Evolutionary conservation across 345 rosid species (phyloP), one percentile per base, ranked within the genome.

Genomic region (Eucalyptus marginata): DNA sequence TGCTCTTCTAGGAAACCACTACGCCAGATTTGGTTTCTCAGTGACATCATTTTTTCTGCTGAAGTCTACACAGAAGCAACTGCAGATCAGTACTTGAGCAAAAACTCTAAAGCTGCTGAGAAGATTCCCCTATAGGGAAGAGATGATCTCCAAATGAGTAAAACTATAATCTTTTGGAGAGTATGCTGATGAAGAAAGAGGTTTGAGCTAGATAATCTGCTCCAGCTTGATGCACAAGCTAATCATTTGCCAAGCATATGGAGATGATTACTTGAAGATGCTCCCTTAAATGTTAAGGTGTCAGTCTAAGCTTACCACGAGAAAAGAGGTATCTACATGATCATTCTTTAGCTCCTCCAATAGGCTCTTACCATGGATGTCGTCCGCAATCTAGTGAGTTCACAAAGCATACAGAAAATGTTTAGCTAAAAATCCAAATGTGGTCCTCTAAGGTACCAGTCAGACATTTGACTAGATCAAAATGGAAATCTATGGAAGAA

Each of bases 271-370:
- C 71, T 62, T 13, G 17, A 14, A 62, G 33, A 29, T 12, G 62
- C 54, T n/a, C 56, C 31, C 87, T 13, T 43, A 44, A 43, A 46
- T 43, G 49, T 29, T 46, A 44, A 8, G 62, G 58, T 13, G 12
- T 22, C 2, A 31, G 33, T 58, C 66, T 47, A 52, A 62, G 81
- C 89, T 90, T 51, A 92, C 93, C 92, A 91, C 91, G 80, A 93
- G 68, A 91, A 90, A 92, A 71, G 94, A 92, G 90, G 93, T 89
- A 62, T 93, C 94, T 20, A 93, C 91, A 8, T 92, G 91, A 50
- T 93, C 94, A 20, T 85, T 49, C 86, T 87, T 62, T 13, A 93
- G 92, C 66, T 93, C 94, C 86, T 87, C 89, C 93, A 93, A 84
- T 52, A 91, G 43, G 51, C 71, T 87, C 79, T 49, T 88, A 33